Evolutionary conservation across 2,329 filamentous ascomycete species (phyloP), one percentile per base, ranked within the genome.

Genomic region (Ceratocystis lukuohia): DNA sequence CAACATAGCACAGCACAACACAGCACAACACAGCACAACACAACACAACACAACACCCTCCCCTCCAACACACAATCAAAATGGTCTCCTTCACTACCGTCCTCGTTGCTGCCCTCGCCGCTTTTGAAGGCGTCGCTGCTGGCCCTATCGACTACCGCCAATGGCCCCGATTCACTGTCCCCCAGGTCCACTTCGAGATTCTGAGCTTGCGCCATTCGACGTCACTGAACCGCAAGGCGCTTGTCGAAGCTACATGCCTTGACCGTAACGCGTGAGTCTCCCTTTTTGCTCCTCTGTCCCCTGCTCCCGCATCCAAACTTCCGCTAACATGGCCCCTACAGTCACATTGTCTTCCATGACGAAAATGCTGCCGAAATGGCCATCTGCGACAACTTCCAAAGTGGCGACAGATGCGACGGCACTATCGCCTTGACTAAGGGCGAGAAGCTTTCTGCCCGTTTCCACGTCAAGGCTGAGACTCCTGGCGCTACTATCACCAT

Each of bases 351-450:
- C 69, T 77, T 77, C 70, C 80, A 82, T 71, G 80, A 82, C 71
- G 76, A 77, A 50, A 77, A 77, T 68, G 78, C 78, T 12, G 79
- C 79, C 6, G 73, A 80, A 69, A 76, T 81, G 12, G 73, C 71
- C 65, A 80, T 81, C 73, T 82, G 80, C 73, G 77, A 78, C 63
- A 77, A 86, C 66, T 81, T 82, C 68, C 75, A 79, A 0, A 78
- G 78, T 17, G 70, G 74, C 12, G 77, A 78, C 64, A 72, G 75
- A 62, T 82, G 81, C 71, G 74, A 74, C 7, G 79, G 79, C 22
- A 69, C 72, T 10, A 79, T 78, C 1, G 67, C 73, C n/a, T 74
- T 72, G 17, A 83, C 80, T 3, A 73, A 72, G 0, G 80, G 80
- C 50, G 70, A 74, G 61, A 77, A 75, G 5, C 80, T 80, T 8